Conservation (phyloP, 306 rosid genomes). For the Luffa aegyptiaca region DNA sequence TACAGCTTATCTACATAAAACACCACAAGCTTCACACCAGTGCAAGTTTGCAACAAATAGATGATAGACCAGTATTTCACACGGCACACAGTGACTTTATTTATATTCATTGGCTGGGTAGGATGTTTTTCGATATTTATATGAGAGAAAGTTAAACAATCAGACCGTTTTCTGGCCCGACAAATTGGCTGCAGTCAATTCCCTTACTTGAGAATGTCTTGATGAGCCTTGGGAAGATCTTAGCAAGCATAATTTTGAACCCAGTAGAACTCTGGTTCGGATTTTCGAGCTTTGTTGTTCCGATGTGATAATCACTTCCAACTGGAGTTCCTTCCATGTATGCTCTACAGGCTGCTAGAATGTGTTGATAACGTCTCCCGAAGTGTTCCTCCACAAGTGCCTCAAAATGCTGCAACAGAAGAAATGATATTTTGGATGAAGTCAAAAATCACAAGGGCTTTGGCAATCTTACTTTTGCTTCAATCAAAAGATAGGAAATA, state of each 20-base stretch:
- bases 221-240: conserved; percentile 70
- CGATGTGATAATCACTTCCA: conserved; percentile 39
- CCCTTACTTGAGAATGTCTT: conserved; percentile 66
- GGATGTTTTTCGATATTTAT: conserved; percentile 20
- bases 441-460: neutral
- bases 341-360: conserved; percentile 63
- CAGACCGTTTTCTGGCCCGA: conserved; percentile 21
- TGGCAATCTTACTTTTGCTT: neutral
- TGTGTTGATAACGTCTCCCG: conserved; percentile 31
- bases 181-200: conserved; percentile 56
- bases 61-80: neutral
- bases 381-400: conserved; percentile 74
- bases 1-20: neutral
- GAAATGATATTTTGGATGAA: neutral
- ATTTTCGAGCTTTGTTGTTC: conserved; percentile 25
- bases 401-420: conserved; percentile 67
- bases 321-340: conserved; percentile 72
- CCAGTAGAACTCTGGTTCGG: conserved; percentile 64
- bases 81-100: neutral
- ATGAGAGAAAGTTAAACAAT: neutral
- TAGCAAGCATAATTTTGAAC: conserved; percentile 81
- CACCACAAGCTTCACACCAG: neutral
- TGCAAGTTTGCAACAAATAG: neutral
- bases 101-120: conserved; percentile 6
- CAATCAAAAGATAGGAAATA: neutral